Evolutionary conservation across 2,329 filamentous ascomycete genomes (phyloP), one percentile per base, ranked within the genome.

Genomic region (Aspergillus sp.): DNA sequence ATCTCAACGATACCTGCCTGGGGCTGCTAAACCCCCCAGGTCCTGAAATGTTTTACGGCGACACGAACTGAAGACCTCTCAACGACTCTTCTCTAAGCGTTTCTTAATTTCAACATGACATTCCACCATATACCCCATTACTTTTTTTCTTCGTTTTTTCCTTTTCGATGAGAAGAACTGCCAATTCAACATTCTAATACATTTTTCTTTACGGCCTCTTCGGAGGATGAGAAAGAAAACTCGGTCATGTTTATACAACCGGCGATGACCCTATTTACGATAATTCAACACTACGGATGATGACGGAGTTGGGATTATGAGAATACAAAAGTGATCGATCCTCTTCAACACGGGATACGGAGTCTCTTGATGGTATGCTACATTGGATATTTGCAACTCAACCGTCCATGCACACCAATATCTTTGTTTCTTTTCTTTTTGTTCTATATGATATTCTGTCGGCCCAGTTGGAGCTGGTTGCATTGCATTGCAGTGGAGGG

Each of bases 81-180:
- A 71, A 71, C 69, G 67, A 71, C 66, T 70, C 65, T 70, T 71
- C 66, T 55, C 63, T 64, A 61, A 69, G 66, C 66, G 67, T 69
- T 69, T 58, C 61, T 65, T 64, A 58, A 68, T 65, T 71, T 71
- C 68, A 71, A 71, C 69, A 71, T 68, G 53, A 55, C 60, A 58
- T 60, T 52, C 54, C 56, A 63, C 58, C 61, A 66, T 67, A 71
- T 70, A 70, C 68, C 67, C 66, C 67, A 61, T 59, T 60, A 47
- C 52, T 50, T 49, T 47, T 45, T 49, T 57, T 54, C 49, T 58
- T 55, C 55, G 54, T 60, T 58, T 61, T 55, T 58, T 59, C 45
- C 59, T 48, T 49, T 40, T 43, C 50, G 52, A 55, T 51, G 52
- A 43, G 53, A 56, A 56, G 42, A 47, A 23, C 34, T 41, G 31